A percentile compares a stretch with the other conserved stretches of the same genome.
phyloP scores from a whole-genome alignment of 352 stramenopile genomes.

The Globisporangium uncinulatum region DNA sequence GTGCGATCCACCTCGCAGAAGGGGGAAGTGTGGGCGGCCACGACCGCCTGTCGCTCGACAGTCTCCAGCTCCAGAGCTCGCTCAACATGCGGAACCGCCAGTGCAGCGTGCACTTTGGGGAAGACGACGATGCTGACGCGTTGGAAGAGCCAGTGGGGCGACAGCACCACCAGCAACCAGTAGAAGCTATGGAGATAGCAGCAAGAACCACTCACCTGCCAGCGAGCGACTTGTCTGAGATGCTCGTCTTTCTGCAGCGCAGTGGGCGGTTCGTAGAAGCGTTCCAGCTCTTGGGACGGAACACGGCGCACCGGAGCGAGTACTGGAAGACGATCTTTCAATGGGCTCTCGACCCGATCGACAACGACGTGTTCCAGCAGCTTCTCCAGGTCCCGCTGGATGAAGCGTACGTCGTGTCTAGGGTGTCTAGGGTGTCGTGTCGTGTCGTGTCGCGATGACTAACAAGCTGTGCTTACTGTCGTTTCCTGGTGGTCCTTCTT shows the following conservation, averaged over 20 bases:
- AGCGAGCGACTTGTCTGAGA: conserved; percentile 39
- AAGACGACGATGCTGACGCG: conserved; percentile 12
- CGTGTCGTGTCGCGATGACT: neutral
- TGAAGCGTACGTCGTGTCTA: conserved; percentile 35
- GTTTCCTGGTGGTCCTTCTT: no score
- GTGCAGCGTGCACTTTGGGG: conserved; percentile 12
- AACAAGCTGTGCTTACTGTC: no score
- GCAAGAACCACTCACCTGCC: conserved; percentile 22
- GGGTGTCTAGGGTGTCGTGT: no score
- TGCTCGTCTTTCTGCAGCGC: conserved; percentile 58
- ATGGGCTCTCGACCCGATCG: conserved; percentile 39
- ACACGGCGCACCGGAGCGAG: conserved; percentile 32
- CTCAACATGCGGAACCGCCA: conserved; percentile 42
- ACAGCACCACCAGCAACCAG: neutral
- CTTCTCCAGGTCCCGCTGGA: conserved; percentile 30
- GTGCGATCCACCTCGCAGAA: conserved; percentile 64
- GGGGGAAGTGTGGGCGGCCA: conserved; percentile 40
- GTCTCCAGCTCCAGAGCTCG: conserved; percentile 41
- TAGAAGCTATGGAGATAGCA: conserved; percentile 10
- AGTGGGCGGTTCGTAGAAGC: conserved; percentile 67
- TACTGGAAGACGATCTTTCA: conserved; percentile 71
- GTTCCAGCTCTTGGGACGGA: conserved; percentile 60
- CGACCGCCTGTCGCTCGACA: conserved; percentile 34
- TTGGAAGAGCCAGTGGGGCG: neutral
- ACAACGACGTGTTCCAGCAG: conserved; percentile 6